Base-by-base conservation (phyloP, 768 basidiomycete genomes). In the Boletus tomentosulus region DNA sequence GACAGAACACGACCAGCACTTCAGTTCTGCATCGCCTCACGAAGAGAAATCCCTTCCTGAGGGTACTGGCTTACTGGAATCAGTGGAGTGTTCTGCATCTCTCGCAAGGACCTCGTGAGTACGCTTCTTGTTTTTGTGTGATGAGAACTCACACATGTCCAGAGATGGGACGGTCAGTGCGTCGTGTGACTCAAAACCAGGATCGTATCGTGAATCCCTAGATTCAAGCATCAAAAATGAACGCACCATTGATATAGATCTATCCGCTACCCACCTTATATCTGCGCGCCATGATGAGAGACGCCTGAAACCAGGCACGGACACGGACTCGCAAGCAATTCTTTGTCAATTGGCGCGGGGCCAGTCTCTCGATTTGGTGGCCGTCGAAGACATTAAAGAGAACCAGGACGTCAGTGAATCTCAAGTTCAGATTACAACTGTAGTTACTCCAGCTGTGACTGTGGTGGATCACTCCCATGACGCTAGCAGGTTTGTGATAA, bases 401-500 rank as follows among this genome's bases (percentile, higher is more conserved):
- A 35, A 38, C 16, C 27, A 33, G n/a, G 6, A 38, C 15, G 16
- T 25, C 16, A 11, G n/a, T 16, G n/a, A n/a, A 27, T 13, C 24
- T 6, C 59, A 50, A 38, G 19, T 19, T 33, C 19, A 25, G 25
- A 19, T 19, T 19, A 19, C 49, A 13, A 30, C 11, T 8, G 3
- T 25, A 3, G 42, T 28, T 11, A 3, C 22, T 27, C 37, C 46
- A 12, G 22, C 37, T 7, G 8, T 10, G 3, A 15, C 30, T 12
- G 9, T 41, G 15, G 30, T 24, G 12, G 34, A 41, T 33, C 16
- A 4, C 1, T 25, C 33, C 10, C 24, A 13, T 12, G 27, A 50
- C n/a, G 5, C 16, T 34, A 19, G 19, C 19, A 53, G 60, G 60
- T 61, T 10, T 12, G 56, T 53, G 27, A 28, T 28, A 9, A 24